Conservation (phyloP, 345 rosid species). For the Brassica juncea region DNA sequence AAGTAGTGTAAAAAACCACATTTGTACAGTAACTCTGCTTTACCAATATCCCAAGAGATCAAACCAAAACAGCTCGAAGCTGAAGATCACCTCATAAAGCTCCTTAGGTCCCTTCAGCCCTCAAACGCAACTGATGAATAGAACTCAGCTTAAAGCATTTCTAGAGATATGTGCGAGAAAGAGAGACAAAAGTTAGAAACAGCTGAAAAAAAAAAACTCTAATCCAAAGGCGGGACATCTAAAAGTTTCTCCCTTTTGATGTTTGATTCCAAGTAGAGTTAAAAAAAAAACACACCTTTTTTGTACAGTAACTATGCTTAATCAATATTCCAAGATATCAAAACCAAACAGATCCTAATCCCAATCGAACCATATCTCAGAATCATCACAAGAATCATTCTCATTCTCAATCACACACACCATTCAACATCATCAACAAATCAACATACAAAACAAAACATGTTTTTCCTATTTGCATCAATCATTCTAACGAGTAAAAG, state of each 20-base stretch:
- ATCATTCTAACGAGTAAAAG: conserved; percentile 53
- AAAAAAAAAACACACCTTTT: neutral
- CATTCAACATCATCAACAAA: conserved; percentile 1
- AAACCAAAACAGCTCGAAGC: conserved; percentile 12
- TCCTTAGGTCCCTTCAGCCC: neutral
- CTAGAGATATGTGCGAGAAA: neutral
- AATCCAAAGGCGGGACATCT: conserved; percentile 15
- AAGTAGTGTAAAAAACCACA: neutral
- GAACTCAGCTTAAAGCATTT: neutral
- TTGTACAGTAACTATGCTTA: conserved; percentile 24
- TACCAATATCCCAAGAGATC: conserved; percentile 11
- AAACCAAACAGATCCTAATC: conserved; percentile 5
- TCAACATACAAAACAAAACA: conserved; percentile 1
- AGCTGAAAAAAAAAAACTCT: neutral
- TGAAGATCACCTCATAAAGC: neutral
- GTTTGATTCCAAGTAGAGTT: conserved; percentile 7
- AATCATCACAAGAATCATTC: conserved; percentile 26
- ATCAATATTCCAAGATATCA: conserved; percentile 9
- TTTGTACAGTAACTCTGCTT: conserved; percentile 24
- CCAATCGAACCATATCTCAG: conserved; percentile 16
- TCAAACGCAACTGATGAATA: neutral
- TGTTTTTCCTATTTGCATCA: conserved; percentile 4
- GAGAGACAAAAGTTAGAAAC: neutral
- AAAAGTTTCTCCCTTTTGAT: conserved; percentile 11
- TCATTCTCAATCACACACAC: conserved; percentile 22